These are phyloP conservation scores for Podaxis pistillaris DNA, from an alignment of 768 basidiomycete species.

Conservation along the genomic window DNA sequence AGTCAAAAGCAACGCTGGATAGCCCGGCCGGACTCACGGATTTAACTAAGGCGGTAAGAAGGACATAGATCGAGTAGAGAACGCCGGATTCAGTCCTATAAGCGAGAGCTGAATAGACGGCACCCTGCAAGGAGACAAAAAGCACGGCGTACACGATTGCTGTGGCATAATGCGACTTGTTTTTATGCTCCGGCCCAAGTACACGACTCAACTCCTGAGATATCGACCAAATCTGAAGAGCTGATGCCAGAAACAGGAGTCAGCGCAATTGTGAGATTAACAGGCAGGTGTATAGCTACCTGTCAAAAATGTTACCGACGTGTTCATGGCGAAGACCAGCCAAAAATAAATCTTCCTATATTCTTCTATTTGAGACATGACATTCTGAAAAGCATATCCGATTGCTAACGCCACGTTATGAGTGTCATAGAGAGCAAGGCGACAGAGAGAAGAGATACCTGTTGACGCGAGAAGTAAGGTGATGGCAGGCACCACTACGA, in stretches of 20 bases:
- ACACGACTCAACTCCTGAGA: not conserved
- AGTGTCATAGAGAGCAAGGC: not conserved
- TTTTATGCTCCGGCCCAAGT: not conserved
- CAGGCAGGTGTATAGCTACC: conserved; percentile 20
- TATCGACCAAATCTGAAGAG: not conserved
- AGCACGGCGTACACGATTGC: not conserved
- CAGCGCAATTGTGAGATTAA: not conserved
- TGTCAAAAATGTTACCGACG: conserved; percentile 31
- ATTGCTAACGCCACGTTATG: not conserved
- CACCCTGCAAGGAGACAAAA: not conserved
- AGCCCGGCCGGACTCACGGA: not conserved
- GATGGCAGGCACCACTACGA: conserved; percentile 25
- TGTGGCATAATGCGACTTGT: not conserved
- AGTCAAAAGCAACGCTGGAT: not conserved
- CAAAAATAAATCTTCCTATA: conserved; percentile 32
- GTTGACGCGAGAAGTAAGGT: conserved; percentile 30
- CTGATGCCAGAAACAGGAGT: not conserved
- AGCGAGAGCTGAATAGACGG: not conserved
- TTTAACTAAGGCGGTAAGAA: not conserved
- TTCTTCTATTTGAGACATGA: conserved; percentile 17
- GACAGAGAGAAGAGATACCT: conserved; percentile 21
- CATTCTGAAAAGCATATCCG: not conserved
- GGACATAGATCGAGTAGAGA: not conserved
- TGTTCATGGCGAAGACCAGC: conserved; percentile 32
- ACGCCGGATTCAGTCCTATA: not conserved